phyloP scores from a whole-genome alignment of 306 rosid genomes.

The Erythrophleum fordii region DNA sequence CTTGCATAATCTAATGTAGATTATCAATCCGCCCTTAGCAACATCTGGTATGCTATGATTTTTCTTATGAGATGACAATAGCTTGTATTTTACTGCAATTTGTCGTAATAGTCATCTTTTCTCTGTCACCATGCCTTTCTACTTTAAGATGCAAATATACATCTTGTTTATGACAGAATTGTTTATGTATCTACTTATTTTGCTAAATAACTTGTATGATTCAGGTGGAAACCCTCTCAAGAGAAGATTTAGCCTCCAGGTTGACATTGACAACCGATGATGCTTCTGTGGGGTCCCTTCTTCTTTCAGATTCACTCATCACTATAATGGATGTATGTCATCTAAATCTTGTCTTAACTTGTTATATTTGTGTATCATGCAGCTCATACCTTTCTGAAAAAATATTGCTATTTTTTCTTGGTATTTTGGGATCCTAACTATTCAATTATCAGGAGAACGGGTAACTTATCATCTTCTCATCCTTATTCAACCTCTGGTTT shows the following conservation, averaged over 20 bases:
- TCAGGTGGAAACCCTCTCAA: conserved; percentile 94
- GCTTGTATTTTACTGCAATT: not conserved
- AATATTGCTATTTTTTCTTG: conserved; percentile 3
- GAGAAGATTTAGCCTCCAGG: conserved; percentile 94
- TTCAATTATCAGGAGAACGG: conserved; percentile 13
- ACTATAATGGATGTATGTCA: conserved; percentile 95
- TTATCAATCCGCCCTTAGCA: conserved; percentile 13
- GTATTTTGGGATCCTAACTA: conserved; percentile 6
- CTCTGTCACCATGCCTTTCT: conserved; percentile 5
- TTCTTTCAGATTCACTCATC: conserved; percentile 83
- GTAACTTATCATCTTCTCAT: not conserved
- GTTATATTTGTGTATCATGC: conserved; percentile 23
- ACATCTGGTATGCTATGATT: conserved; percentile 14
- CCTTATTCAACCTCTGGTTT: conserved; percentile 7
- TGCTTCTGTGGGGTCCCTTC: conserved; percentile 75
- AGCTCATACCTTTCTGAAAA: not conserved
- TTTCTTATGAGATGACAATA: conserved; percentile 17
- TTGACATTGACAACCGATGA: conserved; percentile 86
- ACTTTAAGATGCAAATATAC: conserved; percentile 13
- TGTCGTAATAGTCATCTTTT: conserved; percentile 20
- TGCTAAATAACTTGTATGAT: conserved; percentile 9
- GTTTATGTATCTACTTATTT: conserved; percentile 6
- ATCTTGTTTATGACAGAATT: conserved; percentile 7
- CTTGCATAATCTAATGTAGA: not conserved
- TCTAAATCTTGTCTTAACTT: conserved; percentile 39